Conservation (phyloP, 352 stramenopile genomes). For the Globisporangium polare region DNA sequence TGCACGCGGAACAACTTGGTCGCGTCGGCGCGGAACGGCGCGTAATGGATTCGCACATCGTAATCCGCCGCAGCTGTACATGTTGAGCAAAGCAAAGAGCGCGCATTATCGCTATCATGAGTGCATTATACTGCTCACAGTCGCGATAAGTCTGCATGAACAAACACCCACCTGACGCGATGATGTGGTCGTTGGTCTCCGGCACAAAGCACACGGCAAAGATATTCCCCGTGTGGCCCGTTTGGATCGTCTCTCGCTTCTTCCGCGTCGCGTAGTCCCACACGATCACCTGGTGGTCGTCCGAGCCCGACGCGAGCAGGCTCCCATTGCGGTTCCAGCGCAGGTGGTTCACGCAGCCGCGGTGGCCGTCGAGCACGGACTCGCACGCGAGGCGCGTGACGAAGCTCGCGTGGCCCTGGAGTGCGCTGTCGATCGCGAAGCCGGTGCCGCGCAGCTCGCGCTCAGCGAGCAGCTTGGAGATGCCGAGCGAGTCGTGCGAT, state of each 20-base stretch:
- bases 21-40: conserved; percentile 59
- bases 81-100: not conserved
- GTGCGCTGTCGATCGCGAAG: conserved; percentile 33
- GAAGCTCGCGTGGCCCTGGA: conserved; percentile 55
- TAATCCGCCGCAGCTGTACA: conserved; percentile 63
- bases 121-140: not conserved
- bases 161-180: conserved; percentile 37
- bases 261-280: conserved; percentile 72
- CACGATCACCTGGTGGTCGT: conserved; percentile 75
- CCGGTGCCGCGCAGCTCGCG: conserved; percentile 51
- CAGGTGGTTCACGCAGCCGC: conserved; percentile 84
- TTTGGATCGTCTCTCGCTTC: conserved; percentile 54
- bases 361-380: conserved; percentile 47
- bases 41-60: conserved; percentile 84
- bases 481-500: conserved; percentile 8
- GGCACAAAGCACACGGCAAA: conserved; percentile 87
- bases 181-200: conserved; percentile 71
- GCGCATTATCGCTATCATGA: not conserved
- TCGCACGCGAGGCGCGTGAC: conserved; percentile 58
- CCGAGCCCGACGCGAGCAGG: conserved; percentile 74
- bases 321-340: conserved; percentile 71
- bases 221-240: conserved; percentile 81
- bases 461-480: conserved; percentile 44
- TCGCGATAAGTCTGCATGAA: not conserved
- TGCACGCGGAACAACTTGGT: conserved; percentile 74